Evolutionary conservation across 2,329 filamentous ascomycete genomes (phyloP).

Genomic region (Xylaria sp.): DNA sequence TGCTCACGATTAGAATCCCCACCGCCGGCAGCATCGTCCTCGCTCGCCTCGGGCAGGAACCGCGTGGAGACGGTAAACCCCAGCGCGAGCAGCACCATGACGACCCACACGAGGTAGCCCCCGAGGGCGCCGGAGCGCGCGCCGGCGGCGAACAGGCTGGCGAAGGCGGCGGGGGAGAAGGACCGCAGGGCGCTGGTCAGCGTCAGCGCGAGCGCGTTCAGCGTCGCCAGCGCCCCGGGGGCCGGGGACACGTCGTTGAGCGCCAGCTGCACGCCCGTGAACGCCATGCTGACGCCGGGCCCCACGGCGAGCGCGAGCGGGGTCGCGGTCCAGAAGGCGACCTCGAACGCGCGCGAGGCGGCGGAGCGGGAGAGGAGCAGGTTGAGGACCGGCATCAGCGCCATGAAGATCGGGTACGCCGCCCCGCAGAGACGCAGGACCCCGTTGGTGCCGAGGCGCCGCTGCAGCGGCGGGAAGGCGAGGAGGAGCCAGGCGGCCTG

Average conservation of each 20-base stretch:
- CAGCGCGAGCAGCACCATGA: conserved; percentile 47
- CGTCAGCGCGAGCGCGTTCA: conserved; percentile 72
- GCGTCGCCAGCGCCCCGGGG: conserved; percentile 64
- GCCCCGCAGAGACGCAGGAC: conserved; percentile 61
- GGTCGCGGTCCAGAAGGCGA: conserved; percentile 60
- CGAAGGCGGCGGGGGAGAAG: conserved; percentile 66
- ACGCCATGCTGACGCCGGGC: conserved; percentile 67
- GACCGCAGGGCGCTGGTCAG: conserved; percentile 63
- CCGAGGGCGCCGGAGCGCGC: conserved; percentile 61
- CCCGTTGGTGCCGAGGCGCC: conserved; percentile 65
- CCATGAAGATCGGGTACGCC: conserved; percentile 68
- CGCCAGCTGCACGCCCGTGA: conserved; percentile 72
- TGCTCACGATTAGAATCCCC: conserved; percentile 3
- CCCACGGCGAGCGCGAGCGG: conserved; percentile 55
- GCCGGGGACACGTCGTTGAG: conserved; percentile 74
- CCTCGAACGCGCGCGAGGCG: conserved; percentile 40
- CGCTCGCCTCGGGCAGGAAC: conserved; percentile 40
- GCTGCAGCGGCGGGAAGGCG: conserved; percentile 69
- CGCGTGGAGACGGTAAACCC: conserved; percentile 38
- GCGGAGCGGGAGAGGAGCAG: conserved; percentile 56
- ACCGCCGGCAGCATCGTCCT: conserved; percentile 24
- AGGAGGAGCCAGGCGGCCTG: conserved; percentile 75
- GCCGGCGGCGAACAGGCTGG: conserved; percentile 69
- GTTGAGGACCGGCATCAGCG: conserved; percentile 56
- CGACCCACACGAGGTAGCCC: conserved; percentile 69